Evolutionary conservation across 108 stramenopile genomes (phyloP).

Genomic region (Aurantiochytrium sp.): DNA sequence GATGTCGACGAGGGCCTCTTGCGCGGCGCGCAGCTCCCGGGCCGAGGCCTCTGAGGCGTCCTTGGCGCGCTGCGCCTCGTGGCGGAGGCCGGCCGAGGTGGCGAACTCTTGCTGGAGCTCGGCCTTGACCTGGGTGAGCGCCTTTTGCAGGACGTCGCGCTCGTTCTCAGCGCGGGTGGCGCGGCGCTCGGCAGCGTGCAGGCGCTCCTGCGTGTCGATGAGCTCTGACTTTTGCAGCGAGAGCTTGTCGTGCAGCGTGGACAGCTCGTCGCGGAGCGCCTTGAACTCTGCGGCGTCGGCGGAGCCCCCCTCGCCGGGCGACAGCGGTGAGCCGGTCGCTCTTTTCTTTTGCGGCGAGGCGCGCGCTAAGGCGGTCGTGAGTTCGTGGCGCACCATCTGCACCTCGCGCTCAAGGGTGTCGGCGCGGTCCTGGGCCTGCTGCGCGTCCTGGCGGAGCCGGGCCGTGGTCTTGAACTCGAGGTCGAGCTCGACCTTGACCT

Average conservation of each 20-base stretch:
- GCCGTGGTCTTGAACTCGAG: background rate
- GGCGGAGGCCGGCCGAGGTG: background rate
- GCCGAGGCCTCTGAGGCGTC: background rate
- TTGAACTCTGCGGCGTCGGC: background rate
- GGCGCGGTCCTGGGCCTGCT: background rate
- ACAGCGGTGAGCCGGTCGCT: too few relatives aligned
- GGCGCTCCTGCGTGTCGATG: background rate
- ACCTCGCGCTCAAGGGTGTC: background rate
- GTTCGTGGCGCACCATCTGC: background rate
- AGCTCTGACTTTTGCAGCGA: background rate
- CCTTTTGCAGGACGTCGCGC: slow-evolving; percentile 1
- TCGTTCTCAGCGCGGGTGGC: background rate
- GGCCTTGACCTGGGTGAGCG: background rate
- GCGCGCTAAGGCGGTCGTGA: background rate
- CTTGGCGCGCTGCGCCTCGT: background rate
- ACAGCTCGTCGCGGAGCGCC: background rate
- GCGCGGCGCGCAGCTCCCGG: background rate
- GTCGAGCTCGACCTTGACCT: background rate
- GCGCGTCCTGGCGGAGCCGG: background rate
- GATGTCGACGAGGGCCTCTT: background rate
- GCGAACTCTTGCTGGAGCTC: slow-evolving; percentile 16
- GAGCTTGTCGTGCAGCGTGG: background rate
- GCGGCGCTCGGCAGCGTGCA: background rate
- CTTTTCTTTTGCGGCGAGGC: background rate
- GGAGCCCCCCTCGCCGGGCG: too few relatives aligned